Evolutionary conservation across 2,329 filamentous ascomycete species (phyloP).

Genomic region (Gaeumannomyces sp.): DNA sequence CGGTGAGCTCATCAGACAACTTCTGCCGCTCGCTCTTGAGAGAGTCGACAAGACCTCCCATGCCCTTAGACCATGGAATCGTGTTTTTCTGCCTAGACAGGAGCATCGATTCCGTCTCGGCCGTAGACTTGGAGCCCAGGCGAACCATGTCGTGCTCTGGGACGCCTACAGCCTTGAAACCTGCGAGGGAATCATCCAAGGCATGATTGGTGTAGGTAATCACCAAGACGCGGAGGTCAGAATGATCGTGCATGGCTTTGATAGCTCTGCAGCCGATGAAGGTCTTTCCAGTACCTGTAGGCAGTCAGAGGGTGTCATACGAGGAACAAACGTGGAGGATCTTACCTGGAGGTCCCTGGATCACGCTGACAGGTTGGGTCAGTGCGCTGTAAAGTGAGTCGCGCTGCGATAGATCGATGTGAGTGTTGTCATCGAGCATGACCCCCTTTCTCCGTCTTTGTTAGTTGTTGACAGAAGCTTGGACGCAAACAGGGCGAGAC

Average conservation of each 20-base stretch:
- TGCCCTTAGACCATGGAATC: conserved; percentile 25
- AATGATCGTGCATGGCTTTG: conserved; percentile 46
- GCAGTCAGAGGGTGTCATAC: background rate
- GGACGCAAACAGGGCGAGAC: background rate
- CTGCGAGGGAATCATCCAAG: conserved; percentile 58
- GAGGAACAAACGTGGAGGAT: background rate
- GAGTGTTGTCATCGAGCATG: conserved; percentile 10
- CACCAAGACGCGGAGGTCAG: conserved; percentile 50
- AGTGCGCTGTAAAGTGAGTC: conserved; percentile 50
- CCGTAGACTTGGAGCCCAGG: conserved; percentile 53
- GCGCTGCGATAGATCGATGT: conserved; percentile 39
- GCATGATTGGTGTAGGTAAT: conserved; percentile 65
- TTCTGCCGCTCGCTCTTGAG: conserved; percentile 30
- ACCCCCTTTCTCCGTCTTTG: background rate
- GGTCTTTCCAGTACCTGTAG: conserved; percentile 64
- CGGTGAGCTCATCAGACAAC: conserved; percentile 18
- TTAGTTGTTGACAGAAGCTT: conserved; percentile 7
- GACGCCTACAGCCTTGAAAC: conserved; percentile 56
- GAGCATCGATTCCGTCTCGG: conserved; percentile 39
- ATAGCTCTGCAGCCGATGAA: conserved; percentile 62
- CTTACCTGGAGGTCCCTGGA: conserved; percentile 67
- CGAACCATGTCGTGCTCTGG: conserved; percentile 45
- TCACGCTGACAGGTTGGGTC: conserved; percentile 46
- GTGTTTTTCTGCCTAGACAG: conserved; percentile 34
- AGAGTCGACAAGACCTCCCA: conserved; percentile 33